Percentiles rank a stretch among this genome's conserved stretches.
Evolutionary conservation across 768 basidiomycete species (phyloP).

Genomic region (Russula virescens): DNA sequence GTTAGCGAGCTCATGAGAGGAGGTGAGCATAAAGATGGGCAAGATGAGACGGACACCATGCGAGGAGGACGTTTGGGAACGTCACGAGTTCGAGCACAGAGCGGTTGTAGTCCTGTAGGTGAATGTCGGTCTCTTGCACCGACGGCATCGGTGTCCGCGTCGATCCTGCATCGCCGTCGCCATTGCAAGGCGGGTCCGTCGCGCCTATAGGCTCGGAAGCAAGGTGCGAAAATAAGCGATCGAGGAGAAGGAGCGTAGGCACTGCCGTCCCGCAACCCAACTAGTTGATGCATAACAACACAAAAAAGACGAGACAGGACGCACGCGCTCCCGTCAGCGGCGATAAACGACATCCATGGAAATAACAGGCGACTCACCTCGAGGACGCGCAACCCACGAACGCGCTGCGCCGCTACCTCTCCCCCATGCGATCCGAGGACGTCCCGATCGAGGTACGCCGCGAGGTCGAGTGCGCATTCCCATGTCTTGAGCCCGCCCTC

Average conservation of each 20-base stretch:
- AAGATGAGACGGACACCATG: conserved; percentile 62
- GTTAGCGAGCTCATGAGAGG: not conserved
- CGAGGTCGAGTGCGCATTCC: conserved; percentile 92
- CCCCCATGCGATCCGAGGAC: conserved; percentile 24
- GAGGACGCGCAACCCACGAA: conserved; percentile 51
- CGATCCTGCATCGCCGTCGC: not conserved
- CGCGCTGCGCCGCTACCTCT: conserved; percentile 24
- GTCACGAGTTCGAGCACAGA: conserved; percentile 77
- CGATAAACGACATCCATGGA: not conserved
- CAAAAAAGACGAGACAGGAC: not conserved
- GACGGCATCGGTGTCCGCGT: not conserved
- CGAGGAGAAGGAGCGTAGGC: conserved; percentile 71
- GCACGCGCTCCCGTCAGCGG: not conserved
- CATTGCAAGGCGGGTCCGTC: not conserved
- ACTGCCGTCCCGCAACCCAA: conserved; percentile 91
- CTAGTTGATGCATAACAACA: conserved; percentile 36
- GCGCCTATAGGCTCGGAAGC: not conserved
- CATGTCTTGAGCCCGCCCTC: conserved; percentile 98
- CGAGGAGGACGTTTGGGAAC: conserved; percentile 67
- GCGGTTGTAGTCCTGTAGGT: conserved; percentile 89
- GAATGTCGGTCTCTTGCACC: conserved; percentile 44
- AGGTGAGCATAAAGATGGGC: not conserved
- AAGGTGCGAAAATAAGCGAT: conserved; percentile 43
- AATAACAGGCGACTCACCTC: conserved; percentile 48
- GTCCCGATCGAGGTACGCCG: conserved; percentile 48